Evolutionary conservation across 805 yeast species (phyloP).

Genomic region (Tetrapisispora pingtungensis): DNA sequence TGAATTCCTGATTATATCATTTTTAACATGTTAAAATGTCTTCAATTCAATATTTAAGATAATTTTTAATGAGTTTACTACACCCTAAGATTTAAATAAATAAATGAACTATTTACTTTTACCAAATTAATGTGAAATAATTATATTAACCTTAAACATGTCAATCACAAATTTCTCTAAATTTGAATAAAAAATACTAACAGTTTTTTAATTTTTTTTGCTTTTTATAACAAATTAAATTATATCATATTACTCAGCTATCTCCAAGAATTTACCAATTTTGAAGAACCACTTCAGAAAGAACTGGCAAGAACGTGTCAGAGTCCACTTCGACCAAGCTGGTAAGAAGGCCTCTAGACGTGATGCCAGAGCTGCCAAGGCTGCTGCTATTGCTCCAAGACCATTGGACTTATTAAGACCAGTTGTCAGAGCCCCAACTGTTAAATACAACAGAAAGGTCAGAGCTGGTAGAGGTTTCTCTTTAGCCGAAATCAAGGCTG

Average conservation of each 20-base stretch:
- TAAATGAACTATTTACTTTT: too few species aligned
- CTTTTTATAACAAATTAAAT: too few species aligned
- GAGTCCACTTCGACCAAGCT: slow-evolving; percentile 99
- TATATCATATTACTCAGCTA: slow-evolving; percentile 44
- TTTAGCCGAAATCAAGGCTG: slow-evolving; percentile 95
- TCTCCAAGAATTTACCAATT: slow-evolving; percentile 97
- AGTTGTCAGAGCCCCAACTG: slow-evolving; percentile 96
- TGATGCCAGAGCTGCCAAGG: slow-evolving; percentile 84
- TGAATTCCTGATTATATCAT: too few species aligned
- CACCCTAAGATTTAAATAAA: too few species aligned
- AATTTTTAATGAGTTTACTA: too few species aligned
- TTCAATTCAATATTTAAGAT: too few species aligned
- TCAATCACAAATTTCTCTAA: too few species aligned
- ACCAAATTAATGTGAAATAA: too few species aligned
- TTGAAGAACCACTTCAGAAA: slow-evolving; percentile 99
- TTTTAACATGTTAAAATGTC: too few species aligned
- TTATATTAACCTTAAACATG: too few species aligned
- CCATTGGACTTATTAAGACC: slow-evolving; percentile 96
- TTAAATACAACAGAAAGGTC: slow-evolving; percentile 98
- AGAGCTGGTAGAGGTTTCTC: slow-evolving; percentile 99
- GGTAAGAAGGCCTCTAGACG: slow-evolving; percentile 98
- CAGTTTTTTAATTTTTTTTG: neutral
- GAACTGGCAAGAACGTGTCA: slow-evolving; percentile 99
- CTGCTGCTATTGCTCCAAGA: slow-evolving; percentile 93
- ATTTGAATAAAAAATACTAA: neutral